A percentile compares a stretch with the other conserved stretches of the same genome.
Conservation (phyloP, 2,329 filamentous ascomycete genomes). For the Diaporthe helianthi region DNA sequence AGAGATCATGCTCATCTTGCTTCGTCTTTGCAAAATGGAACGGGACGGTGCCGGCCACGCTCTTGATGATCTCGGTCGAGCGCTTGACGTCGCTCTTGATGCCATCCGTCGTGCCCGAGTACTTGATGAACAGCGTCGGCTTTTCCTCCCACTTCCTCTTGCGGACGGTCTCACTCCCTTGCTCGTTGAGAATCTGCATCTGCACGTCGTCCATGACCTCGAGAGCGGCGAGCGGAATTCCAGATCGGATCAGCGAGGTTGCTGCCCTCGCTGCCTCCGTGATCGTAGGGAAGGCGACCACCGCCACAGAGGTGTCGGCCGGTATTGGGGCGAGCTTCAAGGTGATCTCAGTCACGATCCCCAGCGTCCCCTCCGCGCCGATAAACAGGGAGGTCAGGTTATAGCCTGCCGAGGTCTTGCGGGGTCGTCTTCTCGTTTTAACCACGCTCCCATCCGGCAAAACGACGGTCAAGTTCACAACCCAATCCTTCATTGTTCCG, state of each 20-base stretch:
- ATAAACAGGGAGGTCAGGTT: slow-evolving; percentile 74
- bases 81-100: slow-evolving; percentile 70
- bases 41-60: slow-evolving; percentile 58
- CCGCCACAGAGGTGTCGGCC: slow-evolving; percentile 68
- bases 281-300: slow-evolving; percentile 66
- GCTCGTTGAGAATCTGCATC: slow-evolving; percentile 72
- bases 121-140: slow-evolving; percentile 79
- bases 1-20: slow-evolving; percentile 72
- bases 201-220: slow-evolving; percentile 70
- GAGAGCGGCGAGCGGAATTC: slow-evolving; percentile 71
- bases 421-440: slow-evolving; percentile 70
- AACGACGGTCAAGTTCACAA: slow-evolving; percentile 74
- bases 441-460: slow-evolving; percentile 73
- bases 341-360: slow-evolving; percentile 74
- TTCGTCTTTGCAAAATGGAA: slow-evolving; percentile 73
- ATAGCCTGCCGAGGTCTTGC: slow-evolving; percentile 75
- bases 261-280: slow-evolving; percentile 69
- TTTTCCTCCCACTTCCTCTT: slow-evolving; percentile 68
- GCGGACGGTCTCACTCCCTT: slow-evolving; percentile 64
- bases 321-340: slow-evolving; percentile 72
- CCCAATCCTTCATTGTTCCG: slow-evolving; percentile 80
- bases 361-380: slow-evolving; percentile 74
- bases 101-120: slow-evolving; percentile 67
- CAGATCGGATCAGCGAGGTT: slow-evolving; percentile 67
- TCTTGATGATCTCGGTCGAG: slow-evolving; percentile 64